A percentile compares a stretch with the other conserved stretches of the same genome.
These are phyloP conservation scores for Avena atlantica DNA, from an alignment of 176 grass and related monocot species.

Conservation along the genomic window DNA sequence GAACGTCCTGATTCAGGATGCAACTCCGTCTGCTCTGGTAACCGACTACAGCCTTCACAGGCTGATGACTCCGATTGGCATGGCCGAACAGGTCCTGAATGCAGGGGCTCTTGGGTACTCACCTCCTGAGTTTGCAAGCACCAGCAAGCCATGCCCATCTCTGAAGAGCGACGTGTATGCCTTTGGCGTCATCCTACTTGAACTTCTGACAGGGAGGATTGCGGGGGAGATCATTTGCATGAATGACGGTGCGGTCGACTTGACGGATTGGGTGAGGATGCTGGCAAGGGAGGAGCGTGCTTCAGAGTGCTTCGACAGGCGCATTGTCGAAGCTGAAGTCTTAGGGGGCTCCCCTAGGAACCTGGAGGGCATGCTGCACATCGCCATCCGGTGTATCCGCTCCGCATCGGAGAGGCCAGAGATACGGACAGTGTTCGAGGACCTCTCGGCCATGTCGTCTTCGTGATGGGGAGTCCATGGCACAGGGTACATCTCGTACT, in stretches of 20 bases:
- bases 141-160: slow-evolving; percentile 85
- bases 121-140: slow-evolving; percentile 84
- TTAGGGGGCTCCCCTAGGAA: slow-evolving; percentile 36
- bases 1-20: slow-evolving; percentile 70
- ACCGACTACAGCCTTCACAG: slow-evolving; percentile 81
- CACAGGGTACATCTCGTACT: slow-evolving; percentile 71
- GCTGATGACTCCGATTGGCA: slow-evolving; percentile 74
- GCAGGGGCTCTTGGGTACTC: slow-evolving; percentile 81
- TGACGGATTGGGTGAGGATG: slow-evolving; percentile 92
- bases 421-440: slow-evolving; percentile 81
- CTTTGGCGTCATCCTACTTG: slow-evolving; percentile 83
- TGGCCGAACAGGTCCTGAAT: slow-evolving; percentile 78
- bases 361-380: slow-evolving; percentile 70
- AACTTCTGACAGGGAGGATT: slow-evolving; percentile 80
- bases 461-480: neutral
- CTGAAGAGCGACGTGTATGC: slow-evolving; percentile 92
- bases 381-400: slow-evolving; percentile 79
- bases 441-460: slow-evolving; percentile 59
- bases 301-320: slow-evolving; percentile 73
- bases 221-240: slow-evolving; percentile 80
- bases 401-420: slow-evolving; percentile 78
- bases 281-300: slow-evolving; percentile 64
- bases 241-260: slow-evolving; percentile 70
- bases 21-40: slow-evolving; percentile 53
- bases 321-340: slow-evolving; percentile 39